phyloP scores from a whole-genome alignment of 1,139 yeast genomes.

The Arxiozyma slooffiae region DNA sequence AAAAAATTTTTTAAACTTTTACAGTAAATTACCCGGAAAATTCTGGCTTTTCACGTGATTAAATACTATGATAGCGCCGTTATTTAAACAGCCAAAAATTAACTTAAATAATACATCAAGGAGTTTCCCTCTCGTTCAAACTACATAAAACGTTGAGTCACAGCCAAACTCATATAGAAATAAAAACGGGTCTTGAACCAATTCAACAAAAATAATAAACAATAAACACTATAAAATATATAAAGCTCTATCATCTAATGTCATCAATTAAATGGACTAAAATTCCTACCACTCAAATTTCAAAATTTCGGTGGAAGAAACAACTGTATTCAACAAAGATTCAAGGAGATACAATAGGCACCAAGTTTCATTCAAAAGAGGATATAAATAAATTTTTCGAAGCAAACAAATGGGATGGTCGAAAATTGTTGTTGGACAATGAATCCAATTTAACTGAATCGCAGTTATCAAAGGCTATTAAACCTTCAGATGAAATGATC shows the following conservation, averaged over 20 bases:
- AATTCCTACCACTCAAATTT: not conserved
- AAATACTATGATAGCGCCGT: not conserved
- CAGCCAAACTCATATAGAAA: too few species aligned
- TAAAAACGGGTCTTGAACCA: not conserved
- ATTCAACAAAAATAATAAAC: too few species aligned
- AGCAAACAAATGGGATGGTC: not conserved
- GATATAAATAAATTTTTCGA: not conserved
- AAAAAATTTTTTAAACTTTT: conserved; percentile 2
- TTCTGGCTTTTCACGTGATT: not conserved
- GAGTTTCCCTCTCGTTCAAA: too few species aligned
- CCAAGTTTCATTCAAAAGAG: not conserved
- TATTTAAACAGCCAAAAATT: too few species aligned
- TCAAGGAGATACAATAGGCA: not conserved
- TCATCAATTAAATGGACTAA: not conserved
- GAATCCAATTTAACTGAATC: not conserved
- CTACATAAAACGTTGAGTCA: too few species aligned
- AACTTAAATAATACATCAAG: too few species aligned
- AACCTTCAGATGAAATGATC: not conserved
- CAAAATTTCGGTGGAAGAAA: not conserved
- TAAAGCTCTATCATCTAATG: conserved; percentile 26
- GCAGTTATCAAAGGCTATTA: conserved; percentile 2
- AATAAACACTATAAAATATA: too few species aligned
- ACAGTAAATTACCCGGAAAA: too few species aligned
- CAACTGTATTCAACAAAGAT: not conserved
- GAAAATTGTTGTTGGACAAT: not conserved